phyloP scores from a whole-genome alignment of 139 green algal genomes.

The Chlorella sp. region DNA sequence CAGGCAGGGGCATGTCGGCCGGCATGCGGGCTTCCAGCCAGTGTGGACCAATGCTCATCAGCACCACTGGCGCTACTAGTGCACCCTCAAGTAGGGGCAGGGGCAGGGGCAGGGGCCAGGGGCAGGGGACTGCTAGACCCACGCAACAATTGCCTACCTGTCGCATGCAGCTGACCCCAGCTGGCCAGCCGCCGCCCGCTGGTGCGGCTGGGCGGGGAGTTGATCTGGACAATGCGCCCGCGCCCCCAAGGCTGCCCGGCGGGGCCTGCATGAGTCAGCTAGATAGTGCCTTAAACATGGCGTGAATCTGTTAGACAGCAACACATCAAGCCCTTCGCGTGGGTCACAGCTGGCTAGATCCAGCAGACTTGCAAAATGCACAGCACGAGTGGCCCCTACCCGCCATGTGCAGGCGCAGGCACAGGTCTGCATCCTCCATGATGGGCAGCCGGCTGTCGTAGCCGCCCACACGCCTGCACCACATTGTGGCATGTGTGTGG shows the following conservation, averaged over 20 bases:
- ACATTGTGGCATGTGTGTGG: neutral
- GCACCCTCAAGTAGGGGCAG: neutral
- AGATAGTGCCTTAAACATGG: neutral
- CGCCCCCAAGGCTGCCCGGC: neutral
- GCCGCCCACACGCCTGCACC: conserved; percentile 45
- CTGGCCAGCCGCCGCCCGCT: conserved; percentile 69
- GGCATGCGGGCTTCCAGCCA: neutral
- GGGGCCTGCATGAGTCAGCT: neutral
- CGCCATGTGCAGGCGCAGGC: conserved; percentile 65
- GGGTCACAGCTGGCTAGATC: no score
- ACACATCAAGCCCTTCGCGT: no score
- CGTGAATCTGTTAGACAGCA: no score
- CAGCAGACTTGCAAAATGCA: neutral
- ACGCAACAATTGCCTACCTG: neutral
- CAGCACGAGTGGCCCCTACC: neutral
- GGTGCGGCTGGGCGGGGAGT: conserved; percentile 45
- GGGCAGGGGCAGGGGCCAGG: no score
- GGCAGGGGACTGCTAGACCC: neutral
- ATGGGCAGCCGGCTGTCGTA: conserved; percentile 67
- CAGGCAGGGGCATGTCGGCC: neutral
- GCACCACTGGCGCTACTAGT: no score
- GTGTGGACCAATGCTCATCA: no score
- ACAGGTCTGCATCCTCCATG: conserved; percentile 88
- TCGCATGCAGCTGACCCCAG: conserved; percentile 60
- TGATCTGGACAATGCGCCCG: conserved; percentile 46